phyloP scores from a whole-genome alignment of 257 asterid genomes.

The Verbena officinalis region DNA sequence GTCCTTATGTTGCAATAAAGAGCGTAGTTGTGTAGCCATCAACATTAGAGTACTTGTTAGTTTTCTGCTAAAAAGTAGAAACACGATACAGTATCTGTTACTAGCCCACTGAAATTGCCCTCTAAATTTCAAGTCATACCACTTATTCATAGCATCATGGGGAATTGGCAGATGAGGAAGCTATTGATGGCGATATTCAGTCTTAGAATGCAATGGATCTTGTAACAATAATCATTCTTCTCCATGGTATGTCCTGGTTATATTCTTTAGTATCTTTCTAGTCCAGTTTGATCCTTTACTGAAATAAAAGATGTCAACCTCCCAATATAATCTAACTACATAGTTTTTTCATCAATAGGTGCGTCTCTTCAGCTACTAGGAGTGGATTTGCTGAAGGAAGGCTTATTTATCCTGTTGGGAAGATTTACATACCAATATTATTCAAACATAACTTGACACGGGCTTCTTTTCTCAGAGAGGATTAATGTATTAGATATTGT shows the following conservation, averaged over 20 bases:
- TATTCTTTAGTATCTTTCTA: conserved; percentile 27
- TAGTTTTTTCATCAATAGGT: conserved; percentile 46
- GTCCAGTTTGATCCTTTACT: conserved; percentile 36
- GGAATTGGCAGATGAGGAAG: conserved; percentile 84
- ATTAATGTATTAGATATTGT: conserved; percentile 28
- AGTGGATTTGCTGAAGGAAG: conserved; percentile 49
- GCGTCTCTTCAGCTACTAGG: conserved; percentile 37
- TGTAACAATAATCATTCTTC: conserved; percentile 40
- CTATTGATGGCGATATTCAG: conserved; percentile 53
- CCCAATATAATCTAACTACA: conserved; percentile 36
- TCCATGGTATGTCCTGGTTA: conserved; percentile 45
- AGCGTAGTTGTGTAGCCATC: conserved; percentile 3
- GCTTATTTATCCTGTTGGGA: conserved; percentile 33
- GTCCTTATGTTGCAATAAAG: conserved; percentile 14
- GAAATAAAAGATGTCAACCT: conserved; percentile 22
- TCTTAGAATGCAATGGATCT: conserved; percentile 50
- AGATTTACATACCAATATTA: conserved; percentile 26
- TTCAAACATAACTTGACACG: conserved; percentile 15
- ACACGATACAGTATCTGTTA: conserved; percentile 2
- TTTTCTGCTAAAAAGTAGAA: conserved; percentile 22
- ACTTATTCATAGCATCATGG: conserved; percentile 51
- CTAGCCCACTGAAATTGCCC: conserved; percentile 27
- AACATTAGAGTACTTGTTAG: not conserved
- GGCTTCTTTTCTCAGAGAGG: conserved; percentile 22
- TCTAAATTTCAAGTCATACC: conserved; percentile 32